A percentile compares a stretch with the other conserved stretches of the same genome.
These are phyloP conservation scores for Phytophthora foliorum DNA, from an alignment of 352 stramenopile species.

Conservation along the genomic window DNA sequence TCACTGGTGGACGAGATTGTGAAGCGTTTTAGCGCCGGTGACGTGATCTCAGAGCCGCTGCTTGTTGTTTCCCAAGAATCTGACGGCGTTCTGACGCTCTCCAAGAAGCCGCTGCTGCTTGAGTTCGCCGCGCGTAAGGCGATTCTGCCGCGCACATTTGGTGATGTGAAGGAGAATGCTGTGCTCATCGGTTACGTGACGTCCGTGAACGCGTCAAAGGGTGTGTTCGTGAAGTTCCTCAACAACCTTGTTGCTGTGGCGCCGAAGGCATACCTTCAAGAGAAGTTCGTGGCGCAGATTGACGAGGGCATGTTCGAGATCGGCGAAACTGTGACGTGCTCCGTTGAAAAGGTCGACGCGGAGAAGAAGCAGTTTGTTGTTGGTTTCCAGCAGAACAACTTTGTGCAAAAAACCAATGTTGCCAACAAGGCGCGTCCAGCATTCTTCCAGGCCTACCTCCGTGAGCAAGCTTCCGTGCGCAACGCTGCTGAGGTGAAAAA, in stretches of 20 bases:
- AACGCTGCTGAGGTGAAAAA: slow-evolving; percentile 26
- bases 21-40: slow-evolving; percentile 55
- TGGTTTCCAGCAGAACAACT: slow-evolving; percentile 66
- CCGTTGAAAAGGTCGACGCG: slow-evolving; percentile 78
- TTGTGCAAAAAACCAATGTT: slow-evolving; percentile 40
- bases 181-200: slow-evolving; percentile 84
- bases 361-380: slow-evolving; percentile 87
- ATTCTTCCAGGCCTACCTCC: slow-evolving; percentile 70
- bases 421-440: slow-evolving; percentile 47
- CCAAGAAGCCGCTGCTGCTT: slow-evolving; percentile 85
- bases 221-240: slow-evolving; percentile 91
- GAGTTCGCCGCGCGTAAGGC: slow-evolving; percentile 45
- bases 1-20: slow-evolving; percentile 80
- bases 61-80: slow-evolving; percentile 79
- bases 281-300: slow-evolving; percentile 78
- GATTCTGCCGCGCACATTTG: slow-evolving; percentile 68
- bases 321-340: slow-evolving; percentile 87
- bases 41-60: slow-evolving; percentile 64
- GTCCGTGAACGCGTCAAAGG: slow-evolving; percentile 76
- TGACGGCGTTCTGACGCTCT: slow-evolving; percentile 80
- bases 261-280: slow-evolving; percentile 80
- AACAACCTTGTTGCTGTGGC: slow-evolving; percentile 88
- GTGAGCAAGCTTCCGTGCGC: slow-evolving; percentile 38
- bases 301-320: slow-evolving; percentile 86
- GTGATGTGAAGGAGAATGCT: slow-evolving; percentile 66